phyloP scores from a whole-genome alignment of 345 rosid genomes.

The Punica granatum region DNA sequence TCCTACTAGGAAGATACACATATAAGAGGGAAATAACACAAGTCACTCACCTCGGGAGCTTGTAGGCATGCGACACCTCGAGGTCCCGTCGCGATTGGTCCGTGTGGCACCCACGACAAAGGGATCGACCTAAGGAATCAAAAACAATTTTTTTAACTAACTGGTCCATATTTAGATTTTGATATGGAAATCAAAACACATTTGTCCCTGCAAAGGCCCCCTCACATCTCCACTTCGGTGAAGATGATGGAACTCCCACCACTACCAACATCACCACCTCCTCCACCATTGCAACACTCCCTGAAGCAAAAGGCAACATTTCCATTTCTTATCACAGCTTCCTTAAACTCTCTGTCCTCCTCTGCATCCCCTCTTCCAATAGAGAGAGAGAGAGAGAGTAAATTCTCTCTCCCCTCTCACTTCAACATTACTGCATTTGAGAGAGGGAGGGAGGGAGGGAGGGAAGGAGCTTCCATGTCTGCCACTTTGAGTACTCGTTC shows the following conservation, averaged over 20 bases:
- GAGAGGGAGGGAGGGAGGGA: conserved; percentile 16
- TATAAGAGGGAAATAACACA: too few species aligned
- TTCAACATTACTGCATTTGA: neutral
- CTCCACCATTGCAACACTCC: neutral
- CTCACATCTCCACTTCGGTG: conserved; percentile 39
- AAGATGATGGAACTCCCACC: conserved; percentile 56
- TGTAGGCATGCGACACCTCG: neutral
- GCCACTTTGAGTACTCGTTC: conserved; percentile 38
- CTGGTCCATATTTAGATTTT: conserved; percentile 44
- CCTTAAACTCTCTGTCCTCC: conserved; percentile 3
- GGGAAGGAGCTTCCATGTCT: conserved; percentile 41
- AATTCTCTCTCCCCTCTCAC: too few species aligned
- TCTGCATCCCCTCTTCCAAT: conserved; percentile 17
- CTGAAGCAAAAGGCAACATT: conserved; percentile 19
- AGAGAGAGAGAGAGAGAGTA: conserved; percentile 3
- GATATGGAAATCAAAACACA: conserved; percentile 38
- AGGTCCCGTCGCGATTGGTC: conserved; percentile 30
- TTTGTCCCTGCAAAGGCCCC: conserved; percentile 34
- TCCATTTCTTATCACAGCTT: neutral
- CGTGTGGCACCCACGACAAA: conserved; percentile 43
- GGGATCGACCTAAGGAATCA: conserved; percentile 7
- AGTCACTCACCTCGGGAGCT: conserved; percentile 1
- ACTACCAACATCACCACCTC: conserved; percentile 21
- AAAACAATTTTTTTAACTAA: conserved; percentile 21
- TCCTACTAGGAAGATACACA: neutral